Conservation (phyloP, 768 basidiomycete genomes). For the Russula sp. region DNA sequence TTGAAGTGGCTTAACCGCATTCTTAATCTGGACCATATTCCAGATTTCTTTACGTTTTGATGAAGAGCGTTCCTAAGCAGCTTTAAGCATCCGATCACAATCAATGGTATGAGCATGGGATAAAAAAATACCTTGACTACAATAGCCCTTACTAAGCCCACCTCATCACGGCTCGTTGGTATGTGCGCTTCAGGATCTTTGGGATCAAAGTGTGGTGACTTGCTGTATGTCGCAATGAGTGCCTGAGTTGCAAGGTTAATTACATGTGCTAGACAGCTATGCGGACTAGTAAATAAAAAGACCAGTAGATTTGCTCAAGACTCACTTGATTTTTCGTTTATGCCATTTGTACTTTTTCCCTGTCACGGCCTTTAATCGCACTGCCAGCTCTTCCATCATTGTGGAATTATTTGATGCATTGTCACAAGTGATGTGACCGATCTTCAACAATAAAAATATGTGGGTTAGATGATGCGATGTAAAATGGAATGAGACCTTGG, state of each 20-base stretch:
- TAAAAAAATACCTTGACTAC: conserved; percentile 29
- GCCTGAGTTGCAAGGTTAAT: background rate
- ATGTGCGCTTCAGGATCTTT: background rate
- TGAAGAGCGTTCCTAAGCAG: too few species aligned
- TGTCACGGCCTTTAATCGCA: background rate
- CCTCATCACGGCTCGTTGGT: background rate
- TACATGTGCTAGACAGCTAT: background rate
- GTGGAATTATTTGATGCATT: background rate
- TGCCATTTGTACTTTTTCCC: background rate
- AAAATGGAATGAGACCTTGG: background rate
- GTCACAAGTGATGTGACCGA: background rate
- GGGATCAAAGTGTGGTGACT: background rate
- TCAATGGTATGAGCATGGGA: too few species aligned
- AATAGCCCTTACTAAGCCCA: background rate
- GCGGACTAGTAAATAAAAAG: background rate
- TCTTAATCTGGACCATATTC: background rate
- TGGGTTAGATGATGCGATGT: too few species aligned
- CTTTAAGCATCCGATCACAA: too few species aligned
- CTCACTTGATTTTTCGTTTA: background rate
- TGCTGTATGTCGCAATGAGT: background rate
- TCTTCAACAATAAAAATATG: too few species aligned
- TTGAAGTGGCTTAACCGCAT: background rate
- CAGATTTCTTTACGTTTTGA: too few species aligned
- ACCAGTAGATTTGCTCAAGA: too few species aligned
- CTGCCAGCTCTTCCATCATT: background rate